phyloP scores from a whole-genome alignment of 495 filamentous ascomycete genomes.

The Penicillium steckii region DNA sequence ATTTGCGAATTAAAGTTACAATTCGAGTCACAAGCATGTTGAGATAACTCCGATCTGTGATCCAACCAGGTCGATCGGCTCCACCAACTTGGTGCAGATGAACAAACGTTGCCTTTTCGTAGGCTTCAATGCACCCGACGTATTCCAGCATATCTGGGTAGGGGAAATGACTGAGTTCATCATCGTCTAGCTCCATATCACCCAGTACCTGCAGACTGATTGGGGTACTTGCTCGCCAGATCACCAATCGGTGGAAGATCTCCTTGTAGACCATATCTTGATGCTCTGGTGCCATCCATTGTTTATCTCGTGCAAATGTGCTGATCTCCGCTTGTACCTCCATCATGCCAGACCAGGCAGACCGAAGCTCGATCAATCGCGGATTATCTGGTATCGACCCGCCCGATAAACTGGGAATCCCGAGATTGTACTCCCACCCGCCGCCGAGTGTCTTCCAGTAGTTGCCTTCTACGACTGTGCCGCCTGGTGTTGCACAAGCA shows the following conservation, averaged over 20 bases:
- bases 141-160: constrained; percentile 38
- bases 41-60: constrained; percentile 26
- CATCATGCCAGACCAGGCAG: constrained; percentile 42
- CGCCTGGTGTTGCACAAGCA: constrained; percentile 39
- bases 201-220: constrained; percentile 29
- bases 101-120: constrained; percentile 41
- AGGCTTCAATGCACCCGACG: constrained; percentile 40
- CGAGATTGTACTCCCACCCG: constrained; percentile 43
- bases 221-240: constrained; percentile 36
- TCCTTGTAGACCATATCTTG: constrained; percentile 36
- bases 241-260: constrained; percentile 29
- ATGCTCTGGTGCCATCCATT: constrained; percentile 31
- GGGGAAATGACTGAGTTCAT: constrained; percentile 27
- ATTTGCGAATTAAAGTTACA: constrained; percentile 30
- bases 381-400: constrained; percentile 23
- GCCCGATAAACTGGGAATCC: constrained; percentile 32
- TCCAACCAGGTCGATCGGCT: constrained; percentile 31
- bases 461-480: constrained; percentile 38
- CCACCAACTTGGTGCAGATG: constrained; percentile 37
- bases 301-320: constrained; percentile 37
- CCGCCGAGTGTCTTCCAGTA: constrained; percentile 42
- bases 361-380: constrained; percentile 31
- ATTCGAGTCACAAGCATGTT: constrained; percentile 36
- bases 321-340: constrained; percentile 40
- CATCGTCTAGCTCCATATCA: constrained; percentile 36